Base-by-base conservation (phyloP, 352 stramenopile species). In the Pythium myriotylum region DNA sequence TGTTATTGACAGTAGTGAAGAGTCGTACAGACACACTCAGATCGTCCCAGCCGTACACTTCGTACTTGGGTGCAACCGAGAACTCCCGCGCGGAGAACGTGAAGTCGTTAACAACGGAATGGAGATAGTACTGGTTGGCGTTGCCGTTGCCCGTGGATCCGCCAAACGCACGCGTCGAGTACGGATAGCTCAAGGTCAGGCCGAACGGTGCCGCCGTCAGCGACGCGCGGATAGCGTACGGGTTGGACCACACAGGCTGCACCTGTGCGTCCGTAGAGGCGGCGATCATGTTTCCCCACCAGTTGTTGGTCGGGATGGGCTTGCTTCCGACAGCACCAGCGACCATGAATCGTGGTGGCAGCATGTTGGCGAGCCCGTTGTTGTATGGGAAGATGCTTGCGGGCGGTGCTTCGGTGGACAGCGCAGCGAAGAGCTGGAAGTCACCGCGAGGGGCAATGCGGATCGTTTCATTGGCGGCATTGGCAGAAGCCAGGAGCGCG, bases 221-320 rank as follows among this genome's bases (percentile, higher is more conserved):
- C 37, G 56, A 70, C 9, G 77, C 71, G 12, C 75, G 79, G 4
- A 87, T 46, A 10, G 68, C 78, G 65, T 85, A 91, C 49, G 81
- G 81, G 48, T 91, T 91, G 4, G 74, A 72, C 81, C 81, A 91
- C 27, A 82, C 77, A 2, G 77, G 74, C 24, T 85, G 63, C 42
- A 86, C 61, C 13, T 68, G 22, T 1, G 74, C 42, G 26, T 73
- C 55, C 4, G 17, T 67, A 24, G 57, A 59, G 20, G 5, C 58
- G 67, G 68, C 75, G 57, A 91, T 91, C 24, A 91, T 70, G 60
- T 89, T 91, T 45, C 77, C 79, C 81, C 81, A 91, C 81, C 81
- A 91, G 54, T 86, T 76, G 62, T 91, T 91, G 26, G 81, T 91
- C 20, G 79, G 79, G 45, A 88, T 86, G 16, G 77, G 47, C 13